Conservation (phyloP, 2,329 filamentous ascomycete species). For the Talaromyces sp. region DNA sequence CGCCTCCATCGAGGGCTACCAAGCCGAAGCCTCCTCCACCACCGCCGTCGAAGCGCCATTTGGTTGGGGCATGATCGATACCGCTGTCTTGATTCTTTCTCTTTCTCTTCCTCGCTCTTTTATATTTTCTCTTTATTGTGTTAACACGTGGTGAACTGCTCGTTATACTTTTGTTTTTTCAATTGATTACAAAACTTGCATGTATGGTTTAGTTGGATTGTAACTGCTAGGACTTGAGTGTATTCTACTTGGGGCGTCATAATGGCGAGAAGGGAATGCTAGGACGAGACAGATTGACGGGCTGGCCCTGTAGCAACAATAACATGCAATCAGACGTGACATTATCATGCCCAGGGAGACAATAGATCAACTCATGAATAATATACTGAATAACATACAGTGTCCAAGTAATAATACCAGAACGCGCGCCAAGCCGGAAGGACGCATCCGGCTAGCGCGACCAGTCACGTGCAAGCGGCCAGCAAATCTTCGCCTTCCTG, state of each 20-base stretch:
- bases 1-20: slow-evolving; percentile 58
- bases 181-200: neutral
- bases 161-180: neutral
- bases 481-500: slow-evolving; percentile 14
- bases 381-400: no score
- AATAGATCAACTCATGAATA: no score
- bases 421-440: neutral
- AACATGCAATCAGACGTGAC: neutral
- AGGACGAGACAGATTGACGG: neutral
- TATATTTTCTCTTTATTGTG: neutral
- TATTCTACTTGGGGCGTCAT: neutral
- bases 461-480: slow-evolving; percentile 9
- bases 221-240: neutral
- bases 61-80: slow-evolving; percentile 19
- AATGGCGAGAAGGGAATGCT: neutral
- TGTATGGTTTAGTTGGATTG: neutral
- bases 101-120: neutral
- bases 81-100: neutral
- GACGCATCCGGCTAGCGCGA: neutral
- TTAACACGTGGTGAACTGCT: neutral
- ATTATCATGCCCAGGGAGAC: neutral
- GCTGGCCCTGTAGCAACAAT: neutral
- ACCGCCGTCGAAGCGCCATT: slow-evolving; percentile 58
- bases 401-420: neutral
- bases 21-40: slow-evolving; percentile 56